Base-by-base conservation (phyloP, 176 grass and related monocot genomes). In the Cocos nucifera region DNA sequence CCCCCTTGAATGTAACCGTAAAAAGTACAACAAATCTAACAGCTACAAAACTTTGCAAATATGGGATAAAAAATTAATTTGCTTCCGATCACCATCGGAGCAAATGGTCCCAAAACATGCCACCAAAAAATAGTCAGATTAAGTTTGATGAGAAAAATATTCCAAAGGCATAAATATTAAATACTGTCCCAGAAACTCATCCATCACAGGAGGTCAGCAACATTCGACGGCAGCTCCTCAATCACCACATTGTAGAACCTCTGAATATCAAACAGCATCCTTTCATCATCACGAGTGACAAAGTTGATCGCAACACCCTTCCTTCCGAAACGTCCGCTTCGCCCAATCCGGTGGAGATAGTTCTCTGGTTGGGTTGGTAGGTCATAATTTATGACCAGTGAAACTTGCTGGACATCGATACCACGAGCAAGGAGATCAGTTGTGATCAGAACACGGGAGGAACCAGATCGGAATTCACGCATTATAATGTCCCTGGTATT, bases 211-310 rank as follows among this genome's bases (percentile, higher is more conserved):
- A 94, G 84, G 70, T 94, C 89, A 25, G 89, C 89, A 39, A 94
- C 89, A 3, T 94, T 94, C 87, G 74, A 4, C 81, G 26, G 26
- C 26, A 27, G 26, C 26, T 27, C 26, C 26, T 27, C 26, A 4
- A 27, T 27, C 26, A 27, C 26, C 26, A 27, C 26, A 27, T 27
- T 27, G 26, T 27, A 27, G 26, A 27, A 27, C 26, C 26, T 27
- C 67, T 94, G 89, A 59, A 94, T 94, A 57, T 94, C 89, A 57
- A 82, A 94, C 51, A 94, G 84, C 89, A 94, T 94, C 63, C 89
- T 67, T 55, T 94, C 84, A 3, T 94, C 89, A 24, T 94, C 89
- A 52, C 84, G 84, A 30, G 89, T 94, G 21, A 94, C 89, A 54
- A 94, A 94, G 49, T 94, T 94, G 30, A 88, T 94, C 26, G 26